Base-by-base conservation (phyloP, 1,284 basidiomycete species). In the Cryptococcus wingfieldii region DNA sequence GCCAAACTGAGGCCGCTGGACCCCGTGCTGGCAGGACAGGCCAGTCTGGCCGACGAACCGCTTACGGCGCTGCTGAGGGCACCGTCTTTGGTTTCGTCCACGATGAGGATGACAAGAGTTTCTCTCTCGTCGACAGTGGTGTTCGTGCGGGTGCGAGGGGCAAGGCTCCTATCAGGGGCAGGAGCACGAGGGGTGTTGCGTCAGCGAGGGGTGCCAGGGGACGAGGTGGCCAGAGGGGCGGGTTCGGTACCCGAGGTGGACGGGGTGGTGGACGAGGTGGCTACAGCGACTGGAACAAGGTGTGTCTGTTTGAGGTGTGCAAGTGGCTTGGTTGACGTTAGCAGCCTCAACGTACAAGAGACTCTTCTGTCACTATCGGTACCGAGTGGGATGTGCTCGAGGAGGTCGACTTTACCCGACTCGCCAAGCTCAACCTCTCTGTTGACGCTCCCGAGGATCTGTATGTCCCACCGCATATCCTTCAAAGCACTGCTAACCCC, bases 61-160 rank as follows among this genome's bases (percentile, higher is more conserved):
- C 77, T 6, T 78, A 78, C 63, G 78, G 78, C 42, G 78, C 78
- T 8, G 67, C 71, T 12, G 92, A 90, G 63, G 87, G 87, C 59
- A 94, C 86, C 69, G 91, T 92, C n/a, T 98, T 98, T 74, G 90
- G 92, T 28, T 97, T 97, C 79, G 94, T 95, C 81, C 94, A 98
- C 79, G 93, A 90, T 62, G 95, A 98, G 77, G 95, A 99, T 74
- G 96, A 98, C 79, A 90, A 92, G 28, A 90, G 87, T 56, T 99
- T 99, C 84, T 95, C 90, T 45, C 82, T 99, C 50, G 96, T 99
- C 54, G 94, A 98, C 75, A 93, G 75, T 47, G 76, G 79, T 23
- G 60, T 60, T 27, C 59, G 60, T 51, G 51, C 60, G 13, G 38
- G 46, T 19, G 59, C 52, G n/a, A 55, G 61, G 39, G 55, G 55